Percentiles rank a stretch among this genome's conserved stretches.
These are phyloP conservation scores for Primulina eburnea DNA, from an alignment of 257 asterid species.

Conservation along the genomic window DNA sequence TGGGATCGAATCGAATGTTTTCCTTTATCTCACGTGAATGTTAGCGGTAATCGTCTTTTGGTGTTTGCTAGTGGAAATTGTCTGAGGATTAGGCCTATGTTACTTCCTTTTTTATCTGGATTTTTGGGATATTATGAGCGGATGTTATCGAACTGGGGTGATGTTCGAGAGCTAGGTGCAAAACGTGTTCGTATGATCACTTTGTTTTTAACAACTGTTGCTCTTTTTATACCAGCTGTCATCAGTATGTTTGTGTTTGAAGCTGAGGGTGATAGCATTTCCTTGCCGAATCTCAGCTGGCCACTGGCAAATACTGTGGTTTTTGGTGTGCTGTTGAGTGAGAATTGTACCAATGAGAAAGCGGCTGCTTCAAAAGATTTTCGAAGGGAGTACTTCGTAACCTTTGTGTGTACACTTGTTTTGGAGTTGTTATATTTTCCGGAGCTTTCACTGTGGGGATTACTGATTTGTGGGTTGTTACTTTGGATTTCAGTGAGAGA, in stretches of 20 bases:
- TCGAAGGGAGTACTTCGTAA: too few relatives aligned
- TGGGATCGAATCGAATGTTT: conserved; percentile 95
- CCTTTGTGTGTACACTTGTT: too few relatives aligned
- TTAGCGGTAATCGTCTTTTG: conserved; percentile 41
- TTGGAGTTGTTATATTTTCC: too few relatives aligned
- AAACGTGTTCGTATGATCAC: conserved; percentile 66
- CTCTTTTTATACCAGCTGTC: conserved; percentile 67
- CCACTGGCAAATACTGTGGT: conserved; percentile 83
- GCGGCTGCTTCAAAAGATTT: conserved; percentile 44
- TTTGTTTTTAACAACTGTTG: conserved; percentile 61
- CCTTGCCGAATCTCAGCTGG: conserved; percentile 64
- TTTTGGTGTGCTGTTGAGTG: conserved; percentile 92
- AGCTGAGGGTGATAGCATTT: conserved; percentile 72
- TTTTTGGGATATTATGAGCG: conserved; percentile 76
- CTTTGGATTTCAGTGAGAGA: too few relatives aligned
- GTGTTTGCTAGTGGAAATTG: conserved; percentile 61
- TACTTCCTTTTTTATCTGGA: conserved; percentile 80
- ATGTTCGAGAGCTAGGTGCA: conserved; percentile 59
- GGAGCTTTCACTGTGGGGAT: too few relatives aligned
- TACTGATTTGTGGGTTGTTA: too few relatives aligned
- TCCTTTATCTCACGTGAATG: conserved; percentile 66
- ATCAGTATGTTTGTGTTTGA: conserved; percentile 84
- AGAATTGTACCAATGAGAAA: conserved; percentile 66
- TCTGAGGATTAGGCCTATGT: conserved; percentile 82
- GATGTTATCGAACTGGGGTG: conserved; percentile 52